Evolutionary conservation across 352 stramenopile species (phyloP), one percentile per base, ranked within the genome.

Genomic region (Globisporangium recalcitrans): DNA sequence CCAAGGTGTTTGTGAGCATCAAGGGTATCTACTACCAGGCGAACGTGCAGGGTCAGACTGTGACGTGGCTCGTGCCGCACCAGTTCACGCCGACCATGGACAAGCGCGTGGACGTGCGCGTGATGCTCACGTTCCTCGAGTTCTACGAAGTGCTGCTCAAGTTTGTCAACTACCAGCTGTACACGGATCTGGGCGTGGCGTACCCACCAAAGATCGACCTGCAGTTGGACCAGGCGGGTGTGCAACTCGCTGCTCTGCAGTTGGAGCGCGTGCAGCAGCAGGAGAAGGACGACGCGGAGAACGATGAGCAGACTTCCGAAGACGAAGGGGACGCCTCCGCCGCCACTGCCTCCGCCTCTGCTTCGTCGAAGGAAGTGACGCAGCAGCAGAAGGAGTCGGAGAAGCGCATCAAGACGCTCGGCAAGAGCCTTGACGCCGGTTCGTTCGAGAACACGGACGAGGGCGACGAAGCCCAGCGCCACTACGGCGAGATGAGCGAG

Each of bases 121-220:
- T 99, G 22, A 99, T 99, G 97, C 73, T 98, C 29, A 99, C 97
- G 42, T 99, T 99, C 81, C 88, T 99, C 42, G 98, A 99, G 84
- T 99, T 99, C 68, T 99, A 99, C 78, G 83, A 99, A 65, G 93
- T 97, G 52, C 75, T 99, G 27, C 79, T 99, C 58, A 96, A 98
- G 74, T 99, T 99, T 77, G 97, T 99, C 32, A 83, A 99, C 70
- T 99, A 92, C 73, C 98, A 99, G 74, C 79, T 99, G 6, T 99
- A 99, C 78, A 90, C 86, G 64, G 88, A 97, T 38, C 70, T 98
- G 27, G 97, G 96, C 24, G 77, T 99, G 13, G 66, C 80, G 32
- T 99, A 99, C 77, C 97, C 97, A 22, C 90, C 98, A 24, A 90
- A 90, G 71, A 91, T 97, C 64, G 87, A 97, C 60, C 67, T 92